Evolutionary conservation across 2,329 filamentous ascomycete genomes (phyloP).

Genomic region (Ceratocystis eucalypticola): DNA sequence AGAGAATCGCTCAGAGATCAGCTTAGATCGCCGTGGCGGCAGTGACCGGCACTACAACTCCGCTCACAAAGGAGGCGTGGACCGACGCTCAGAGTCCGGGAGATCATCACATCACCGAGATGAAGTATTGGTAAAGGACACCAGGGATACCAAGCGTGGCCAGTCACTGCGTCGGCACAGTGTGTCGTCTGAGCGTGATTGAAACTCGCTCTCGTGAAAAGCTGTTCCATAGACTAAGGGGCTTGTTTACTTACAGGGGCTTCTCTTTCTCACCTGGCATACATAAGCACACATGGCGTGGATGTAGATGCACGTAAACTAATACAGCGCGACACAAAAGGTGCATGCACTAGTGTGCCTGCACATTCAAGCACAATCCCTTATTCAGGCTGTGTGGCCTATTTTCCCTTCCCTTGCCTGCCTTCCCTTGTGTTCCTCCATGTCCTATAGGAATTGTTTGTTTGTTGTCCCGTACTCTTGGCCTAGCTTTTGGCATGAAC

Average conservation of each 20-base stretch:
- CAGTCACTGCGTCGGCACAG: not conserved
- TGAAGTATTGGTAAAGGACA: not conserved
- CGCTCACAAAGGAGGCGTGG: not conserved
- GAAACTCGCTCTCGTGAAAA: not conserved
- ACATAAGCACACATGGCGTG: not conserved
- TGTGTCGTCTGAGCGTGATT: not conserved
- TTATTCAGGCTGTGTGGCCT: not conserved
- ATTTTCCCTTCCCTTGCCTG: not conserved
- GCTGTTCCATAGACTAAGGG: not conserved
- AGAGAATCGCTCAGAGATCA: not conserved
- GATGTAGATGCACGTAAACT: not conserved
- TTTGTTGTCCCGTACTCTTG: not conserved
- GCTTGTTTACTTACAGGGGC: not conserved
- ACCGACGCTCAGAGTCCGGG: not conserved
- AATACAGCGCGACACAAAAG: not conserved
- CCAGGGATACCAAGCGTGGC: not conserved
- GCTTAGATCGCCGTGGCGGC: not conserved
- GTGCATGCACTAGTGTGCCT: not conserved
- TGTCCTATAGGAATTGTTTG: not conserved
- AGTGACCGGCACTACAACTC: not conserved
- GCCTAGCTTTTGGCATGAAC: conserved; percentile 2
- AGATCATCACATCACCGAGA: not conserved
- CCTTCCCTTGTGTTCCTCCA: not conserved
- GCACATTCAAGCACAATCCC: not conserved
- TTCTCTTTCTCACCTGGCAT: not conserved